Conservation (phyloP, 208 protist species). For the Wallacemonas collosoma region DNA sequence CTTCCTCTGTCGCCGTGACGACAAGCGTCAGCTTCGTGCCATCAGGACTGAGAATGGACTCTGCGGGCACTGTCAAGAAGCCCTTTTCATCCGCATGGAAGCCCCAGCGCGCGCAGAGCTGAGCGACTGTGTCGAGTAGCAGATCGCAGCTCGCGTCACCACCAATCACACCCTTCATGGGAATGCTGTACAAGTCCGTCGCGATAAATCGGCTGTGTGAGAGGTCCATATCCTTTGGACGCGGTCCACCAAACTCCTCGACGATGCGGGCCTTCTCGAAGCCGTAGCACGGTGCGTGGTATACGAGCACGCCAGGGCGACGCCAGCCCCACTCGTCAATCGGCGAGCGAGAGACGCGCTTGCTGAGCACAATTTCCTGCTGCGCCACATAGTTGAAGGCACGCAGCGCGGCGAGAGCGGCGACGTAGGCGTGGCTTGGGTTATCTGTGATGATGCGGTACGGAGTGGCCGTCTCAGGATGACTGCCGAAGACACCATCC, state of each 20-base stretch:
- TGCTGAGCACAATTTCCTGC: conserved; percentile 86
- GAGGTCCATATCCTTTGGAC: conserved; percentile 82
- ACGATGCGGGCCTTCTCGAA: conserved; percentile 88
- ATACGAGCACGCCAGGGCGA: conserved; percentile 78
- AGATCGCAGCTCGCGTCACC: conserved; percentile 80
- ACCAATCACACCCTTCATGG: conserved; percentile 85
- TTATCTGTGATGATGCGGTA: conserved; percentile 92
- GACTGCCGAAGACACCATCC: conserved; percentile 86
- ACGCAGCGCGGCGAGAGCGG: conserved; percentile 77
- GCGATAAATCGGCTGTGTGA: conserved; percentile 70
- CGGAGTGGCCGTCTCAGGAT: conserved; percentile 67
- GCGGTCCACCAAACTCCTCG: conserved; percentile 91
- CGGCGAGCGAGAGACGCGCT: conserved; percentile 81
- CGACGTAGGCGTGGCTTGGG: conserved; percentile 87
- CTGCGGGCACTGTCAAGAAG: conserved; percentile 68
- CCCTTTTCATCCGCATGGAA: conserved; percentile 90
- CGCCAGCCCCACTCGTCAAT: conserved; percentile 91
- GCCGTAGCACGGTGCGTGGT: conserved; percentile 84
- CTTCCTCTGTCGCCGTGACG: conserved; percentile 38
- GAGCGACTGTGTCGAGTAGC: conserved; percentile 74
- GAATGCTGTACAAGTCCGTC: conserved; percentile 89
- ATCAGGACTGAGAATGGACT: conserved; percentile 67
- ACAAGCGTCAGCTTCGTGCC: conserved; percentile 64
- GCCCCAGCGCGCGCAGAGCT: conserved; percentile 86
- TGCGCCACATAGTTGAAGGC: conserved; percentile 85